These are phyloP conservation scores for Aureobasidium pullulans DNA, from an alignment of 2,329 filamentous ascomycete genomes.

Conservation along the genomic window DNA sequence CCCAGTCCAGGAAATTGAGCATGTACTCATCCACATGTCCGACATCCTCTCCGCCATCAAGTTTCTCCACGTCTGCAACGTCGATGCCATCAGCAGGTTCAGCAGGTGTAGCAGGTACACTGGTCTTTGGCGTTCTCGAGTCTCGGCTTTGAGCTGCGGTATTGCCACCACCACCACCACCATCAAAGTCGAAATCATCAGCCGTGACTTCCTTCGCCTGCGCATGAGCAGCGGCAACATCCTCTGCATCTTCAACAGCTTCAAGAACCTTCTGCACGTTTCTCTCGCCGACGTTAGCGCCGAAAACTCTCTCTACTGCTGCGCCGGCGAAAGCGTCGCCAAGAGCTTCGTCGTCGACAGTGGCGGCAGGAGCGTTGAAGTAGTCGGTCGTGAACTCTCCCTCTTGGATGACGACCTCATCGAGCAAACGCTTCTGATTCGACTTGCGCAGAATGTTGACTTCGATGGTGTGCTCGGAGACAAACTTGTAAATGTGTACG, in stretches of 20 bases:
- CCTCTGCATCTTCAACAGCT: conserved; percentile 85
- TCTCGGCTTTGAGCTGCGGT: conserved; percentile 30
- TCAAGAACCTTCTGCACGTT: conserved; percentile 68
- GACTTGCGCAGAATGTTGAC: conserved; percentile 95
- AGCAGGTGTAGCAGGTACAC: conserved; percentile 29
- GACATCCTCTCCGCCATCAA: conserved; percentile 37
- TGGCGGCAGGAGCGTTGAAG: conserved; percentile 62
- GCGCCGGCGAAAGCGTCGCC: conserved; percentile 57
- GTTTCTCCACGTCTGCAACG: conserved; percentile 22
- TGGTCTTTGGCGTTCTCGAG: conserved; percentile 28
- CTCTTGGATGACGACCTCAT: conserved; percentile 97
- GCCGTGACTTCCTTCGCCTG: conserved; percentile 82
- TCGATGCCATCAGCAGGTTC: not conserved
- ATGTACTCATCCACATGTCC: conserved; percentile 62
- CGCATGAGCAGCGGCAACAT: conserved; percentile 76
- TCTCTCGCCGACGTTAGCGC: conserved; percentile 56
- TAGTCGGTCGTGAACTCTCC: conserved; percentile 97
- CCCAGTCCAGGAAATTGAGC: conserved; percentile 25
- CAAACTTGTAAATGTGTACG: conserved; percentile 83
- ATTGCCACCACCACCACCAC: conserved; percentile 43
- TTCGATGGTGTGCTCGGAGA: conserved; percentile 69
- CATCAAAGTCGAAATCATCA: conserved; percentile 84
- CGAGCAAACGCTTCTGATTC: conserved; percentile 94
- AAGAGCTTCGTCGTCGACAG: conserved; percentile 41
- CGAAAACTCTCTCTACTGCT: conserved; percentile 64